Conservation (phyloP, 345 rosid genomes). For the Rhodamnia argentea region DNA sequence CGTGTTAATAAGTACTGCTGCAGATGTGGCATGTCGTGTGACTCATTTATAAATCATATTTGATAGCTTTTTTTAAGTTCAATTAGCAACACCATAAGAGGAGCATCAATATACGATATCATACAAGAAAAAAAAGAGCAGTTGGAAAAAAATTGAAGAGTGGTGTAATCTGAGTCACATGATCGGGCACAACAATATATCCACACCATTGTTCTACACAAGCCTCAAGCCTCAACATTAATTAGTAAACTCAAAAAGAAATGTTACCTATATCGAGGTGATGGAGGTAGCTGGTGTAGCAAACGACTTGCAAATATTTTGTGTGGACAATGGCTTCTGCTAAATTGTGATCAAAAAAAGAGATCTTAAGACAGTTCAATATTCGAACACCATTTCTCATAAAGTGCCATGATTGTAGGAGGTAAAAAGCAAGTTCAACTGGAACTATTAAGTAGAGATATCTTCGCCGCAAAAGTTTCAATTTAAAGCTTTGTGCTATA, state of each 20-base stretch:
- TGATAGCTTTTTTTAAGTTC: background rate
- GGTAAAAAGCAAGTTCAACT: background rate
- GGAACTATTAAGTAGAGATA: background rate
- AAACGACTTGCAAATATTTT: background rate
- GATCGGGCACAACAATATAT: background rate
- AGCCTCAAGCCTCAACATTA: background rate
- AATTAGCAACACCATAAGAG: background rate
- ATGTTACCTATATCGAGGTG: background rate
- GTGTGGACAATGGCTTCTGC: background rate
- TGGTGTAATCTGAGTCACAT: background rate
- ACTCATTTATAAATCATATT: background rate
- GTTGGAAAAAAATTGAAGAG: background rate
- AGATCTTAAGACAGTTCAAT: too few relatives aligned
- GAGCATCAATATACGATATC: background rate
- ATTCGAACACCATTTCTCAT: background rate
- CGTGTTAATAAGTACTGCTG: background rate
- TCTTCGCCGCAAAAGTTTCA: background rate
- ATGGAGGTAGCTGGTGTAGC: background rate
- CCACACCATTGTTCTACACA: background rate
- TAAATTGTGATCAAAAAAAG: background rate
- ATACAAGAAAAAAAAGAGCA: background rate
- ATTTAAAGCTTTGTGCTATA: background rate
- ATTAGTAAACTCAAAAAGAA: background rate
- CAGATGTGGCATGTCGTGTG: background rate
- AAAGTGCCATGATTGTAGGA: background rate